phyloP scores from a whole-genome alignment of 2,329 filamentous ascomycete genomes.

The Calonectria montana region DNA sequence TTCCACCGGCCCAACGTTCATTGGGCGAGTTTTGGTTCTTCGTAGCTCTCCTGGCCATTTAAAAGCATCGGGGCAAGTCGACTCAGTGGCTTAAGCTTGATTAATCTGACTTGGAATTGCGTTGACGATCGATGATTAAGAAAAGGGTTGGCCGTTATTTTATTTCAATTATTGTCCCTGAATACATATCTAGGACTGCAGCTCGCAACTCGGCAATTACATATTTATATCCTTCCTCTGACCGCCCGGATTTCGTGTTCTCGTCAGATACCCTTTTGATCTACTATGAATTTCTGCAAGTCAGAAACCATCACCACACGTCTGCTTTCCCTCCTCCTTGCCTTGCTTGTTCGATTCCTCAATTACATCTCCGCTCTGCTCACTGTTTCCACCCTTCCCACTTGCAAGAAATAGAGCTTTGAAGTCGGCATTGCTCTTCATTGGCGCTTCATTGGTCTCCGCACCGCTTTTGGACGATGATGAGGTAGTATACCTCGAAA shows the following conservation, averaged over 20 bases:
- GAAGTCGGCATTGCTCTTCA: constrained; percentile 69
- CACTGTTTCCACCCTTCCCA: constrained; percentile 26
- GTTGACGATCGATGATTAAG: neutral
- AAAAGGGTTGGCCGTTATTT: neutral
- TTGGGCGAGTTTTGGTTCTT: too few relatives aligned
- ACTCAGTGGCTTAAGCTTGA: too few relatives aligned
- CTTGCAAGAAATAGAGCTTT: constrained; percentile 61
- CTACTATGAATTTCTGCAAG: neutral
- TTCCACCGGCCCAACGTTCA: too few relatives aligned
- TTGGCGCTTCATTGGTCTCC: constrained; percentile 42
- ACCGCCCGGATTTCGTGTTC: neutral
- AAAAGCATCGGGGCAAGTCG: too few relatives aligned
- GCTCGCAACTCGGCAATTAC: neutral
- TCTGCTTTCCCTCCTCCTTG: constrained; percentile 20
- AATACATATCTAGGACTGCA: neutral
- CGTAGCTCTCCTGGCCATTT: too few relatives aligned
- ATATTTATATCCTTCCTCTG: neutral
- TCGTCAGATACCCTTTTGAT: neutral
- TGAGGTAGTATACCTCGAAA: constrained; percentile 46
- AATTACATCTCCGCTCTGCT: constrained; percentile 8
- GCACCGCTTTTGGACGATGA: constrained; percentile 20
- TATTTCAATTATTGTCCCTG: neutral
- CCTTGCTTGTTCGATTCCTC: neutral
- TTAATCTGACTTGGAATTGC: neutral
- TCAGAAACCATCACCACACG: neutral